phyloP scores from a whole-genome alignment of 768 basidiomycete genomes.

The Xerocomus potaroensis region DNA sequence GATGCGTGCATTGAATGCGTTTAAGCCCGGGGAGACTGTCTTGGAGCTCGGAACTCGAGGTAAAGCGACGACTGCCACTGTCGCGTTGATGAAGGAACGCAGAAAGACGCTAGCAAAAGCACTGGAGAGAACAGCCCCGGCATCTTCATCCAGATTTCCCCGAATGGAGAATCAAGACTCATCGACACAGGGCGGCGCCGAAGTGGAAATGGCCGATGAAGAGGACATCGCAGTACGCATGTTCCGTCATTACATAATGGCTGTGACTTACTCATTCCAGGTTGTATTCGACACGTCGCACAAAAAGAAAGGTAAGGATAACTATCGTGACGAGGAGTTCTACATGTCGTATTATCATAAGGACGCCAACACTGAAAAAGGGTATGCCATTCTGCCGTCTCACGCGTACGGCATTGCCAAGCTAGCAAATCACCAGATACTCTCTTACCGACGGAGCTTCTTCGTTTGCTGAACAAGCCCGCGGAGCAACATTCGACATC shows the following conservation, averaged over 20 bases:
- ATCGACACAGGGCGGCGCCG: slow-evolving; percentile 23
- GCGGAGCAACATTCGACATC: slow-evolving; percentile 76
- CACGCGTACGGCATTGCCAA: background rate
- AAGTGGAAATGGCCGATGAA: slow-evolving; percentile 73
- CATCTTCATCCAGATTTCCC: slow-evolving; percentile 25
- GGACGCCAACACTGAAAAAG: slow-evolving; percentile 83
- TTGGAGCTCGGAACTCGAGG: slow-evolving; percentile 84
- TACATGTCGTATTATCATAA: slow-evolving; percentile 93
- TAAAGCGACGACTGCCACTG: slow-evolving; percentile 49
- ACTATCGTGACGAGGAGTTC: slow-evolving; percentile 76
- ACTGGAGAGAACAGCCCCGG: slow-evolving; percentile 39
- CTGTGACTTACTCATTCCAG: slow-evolving; percentile 32
- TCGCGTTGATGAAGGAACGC: slow-evolving; percentile 83
- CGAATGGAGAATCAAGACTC: slow-evolving; percentile 34
- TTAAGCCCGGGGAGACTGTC: slow-evolving; percentile 84
- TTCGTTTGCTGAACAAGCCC: slow-evolving; percentile 80
- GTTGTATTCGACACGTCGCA: slow-evolving; percentile 59
- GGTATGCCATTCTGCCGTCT: slow-evolving; percentile 47
- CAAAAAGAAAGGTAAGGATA: slow-evolving; percentile 40
- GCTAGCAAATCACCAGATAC: slow-evolving; percentile 49
- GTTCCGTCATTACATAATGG: background rate
- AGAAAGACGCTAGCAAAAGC: slow-evolving; percentile 73
- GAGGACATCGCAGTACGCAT: slow-evolving; percentile 62
- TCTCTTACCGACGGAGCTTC: slow-evolving; percentile 86
- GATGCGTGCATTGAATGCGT: slow-evolving; percentile 71